Conservation (phyloP, 805 yeast genomes). For the Metschnikowia borealis region DNA sequence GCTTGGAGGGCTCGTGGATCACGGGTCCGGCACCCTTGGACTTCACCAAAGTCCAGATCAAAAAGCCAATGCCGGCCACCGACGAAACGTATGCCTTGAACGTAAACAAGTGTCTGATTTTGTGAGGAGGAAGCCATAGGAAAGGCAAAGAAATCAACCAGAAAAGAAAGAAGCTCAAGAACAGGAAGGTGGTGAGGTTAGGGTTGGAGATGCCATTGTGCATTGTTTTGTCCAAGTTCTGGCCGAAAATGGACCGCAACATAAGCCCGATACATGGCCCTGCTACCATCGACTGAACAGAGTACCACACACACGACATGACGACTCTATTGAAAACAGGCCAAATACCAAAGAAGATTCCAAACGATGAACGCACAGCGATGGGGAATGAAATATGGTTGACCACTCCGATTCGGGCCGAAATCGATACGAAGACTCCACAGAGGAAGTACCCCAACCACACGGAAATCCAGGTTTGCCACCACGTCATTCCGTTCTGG, state of each 20-base stretch:
- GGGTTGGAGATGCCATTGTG: slow-evolving; percentile 57
- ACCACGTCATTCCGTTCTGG: slow-evolving; percentile 71
- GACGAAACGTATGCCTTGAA: slow-evolving; percentile 77
- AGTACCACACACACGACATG: slow-evolving; percentile 84
- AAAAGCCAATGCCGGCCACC: slow-evolving; percentile 75
- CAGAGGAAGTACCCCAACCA: slow-evolving; percentile 79
- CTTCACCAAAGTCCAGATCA: slow-evolving; percentile 79
- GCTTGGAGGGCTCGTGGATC: slow-evolving; percentile 48
- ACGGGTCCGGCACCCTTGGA: slow-evolving; percentile 79
- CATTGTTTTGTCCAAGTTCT: slow-evolving; percentile 55
- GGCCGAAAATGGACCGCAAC: slow-evolving; percentile 70
- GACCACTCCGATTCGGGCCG: slow-evolving; percentile 74
- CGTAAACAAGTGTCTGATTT: slow-evolving; percentile 78
- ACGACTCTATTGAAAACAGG: slow-evolving; percentile 85
- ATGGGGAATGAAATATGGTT: slow-evolving; percentile 87
- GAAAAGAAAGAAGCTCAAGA: slow-evolving; percentile 73
- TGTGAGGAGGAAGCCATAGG: slow-evolving; percentile 77
- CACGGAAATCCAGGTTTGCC: slow-evolving; percentile 87
- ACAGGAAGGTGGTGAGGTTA: slow-evolving; percentile 67
- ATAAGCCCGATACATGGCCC: slow-evolving; percentile 71
- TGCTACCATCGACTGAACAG: slow-evolving; percentile 82
- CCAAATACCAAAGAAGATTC: slow-evolving; percentile 84
- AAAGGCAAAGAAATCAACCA: slow-evolving; percentile 80
- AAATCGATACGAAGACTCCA: slow-evolving; percentile 63
- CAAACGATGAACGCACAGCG: slow-evolving; percentile 75